Conservation (phyloP, 495 filamentous ascomycete genomes). For the Corynascus novoguineensis region DNA sequence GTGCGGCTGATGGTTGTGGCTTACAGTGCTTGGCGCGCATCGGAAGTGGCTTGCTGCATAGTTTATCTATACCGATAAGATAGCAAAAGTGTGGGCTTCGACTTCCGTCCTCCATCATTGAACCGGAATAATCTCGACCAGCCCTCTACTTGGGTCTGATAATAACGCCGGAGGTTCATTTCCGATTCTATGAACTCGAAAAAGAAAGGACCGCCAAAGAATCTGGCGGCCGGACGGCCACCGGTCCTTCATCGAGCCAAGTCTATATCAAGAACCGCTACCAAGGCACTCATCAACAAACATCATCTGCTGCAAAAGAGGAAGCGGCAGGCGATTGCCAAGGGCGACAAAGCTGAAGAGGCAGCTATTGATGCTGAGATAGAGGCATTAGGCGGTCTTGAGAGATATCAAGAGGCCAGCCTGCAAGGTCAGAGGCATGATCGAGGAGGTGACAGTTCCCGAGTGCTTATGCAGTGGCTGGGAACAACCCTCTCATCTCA, state of each 20-base stretch:
- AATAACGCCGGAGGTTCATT: background rate
- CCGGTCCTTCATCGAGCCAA: conserved; percentile 47
- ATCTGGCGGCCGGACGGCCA: conserved; percentile 66
- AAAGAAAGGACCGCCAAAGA: conserved; percentile 39
- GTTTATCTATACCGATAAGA: background rate
- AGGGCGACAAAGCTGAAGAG: conserved; percentile 55
- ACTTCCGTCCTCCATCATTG: background rate
- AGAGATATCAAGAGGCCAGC: conserved; percentile 84
- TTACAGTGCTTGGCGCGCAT: background rate
- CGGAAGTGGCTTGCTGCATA: background rate
- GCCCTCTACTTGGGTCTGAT: background rate
- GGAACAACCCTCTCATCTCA: conserved; percentile 34
- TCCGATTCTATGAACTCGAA: conserved; percentile 23
- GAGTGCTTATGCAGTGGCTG: conserved; percentile 82
- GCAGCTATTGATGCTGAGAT: conserved; percentile 51
- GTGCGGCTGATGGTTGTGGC: conserved; percentile 14
- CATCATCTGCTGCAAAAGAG: conserved; percentile 82
- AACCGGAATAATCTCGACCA: background rate
- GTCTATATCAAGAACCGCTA: conserved; percentile 70
- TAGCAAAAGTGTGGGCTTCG: background rate
- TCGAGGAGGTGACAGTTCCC: conserved; percentile 87
- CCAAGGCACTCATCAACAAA: conserved; percentile 71
- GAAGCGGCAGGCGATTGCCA: conserved; percentile 58
- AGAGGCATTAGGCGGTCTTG: conserved; percentile 63
- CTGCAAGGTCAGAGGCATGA: conserved; percentile 75